Evolutionary conservation across 1,139 yeast species (phyloP), one percentile per base, ranked within the genome.

Genomic region (Yamadazyma songkhlaensis): DNA sequence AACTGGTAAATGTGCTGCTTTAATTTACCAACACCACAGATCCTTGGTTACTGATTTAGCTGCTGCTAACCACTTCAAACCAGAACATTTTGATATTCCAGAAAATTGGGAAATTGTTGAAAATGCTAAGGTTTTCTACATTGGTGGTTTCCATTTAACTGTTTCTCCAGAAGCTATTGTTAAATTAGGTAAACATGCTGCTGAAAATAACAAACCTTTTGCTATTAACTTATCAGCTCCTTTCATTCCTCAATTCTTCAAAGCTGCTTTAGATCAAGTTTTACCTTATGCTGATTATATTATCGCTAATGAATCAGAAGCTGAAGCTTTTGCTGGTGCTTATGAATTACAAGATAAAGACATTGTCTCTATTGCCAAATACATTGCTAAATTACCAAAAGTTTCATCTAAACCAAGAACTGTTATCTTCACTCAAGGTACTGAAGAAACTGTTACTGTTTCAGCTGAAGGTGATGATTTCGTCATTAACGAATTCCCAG

Each of bases 1-100:
- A 50, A 94, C 99, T 42, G 99, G 99, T 55, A 92, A 90, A 65
- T 92, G 99, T 73, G 99, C 97, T 45, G 98, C 96, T 48, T 75
- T 94, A 59, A 85, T 92, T 61, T 82, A 82, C 44, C 95, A 94
- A 43, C 78, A 76, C 55, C 73, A 89, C 77, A 82, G 99, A 67
- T 92, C 97, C 24, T 74, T 92, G 59, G 97, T 80, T 48, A 92
- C 99, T 37, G 97, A 94, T 60, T 78, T 92, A 55, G 97, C 87
- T 55, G 99, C 99, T 52, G 98, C 98, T 51, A 92, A 92, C 75
- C 95, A 88, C 66, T 94, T 90, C 81, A 85, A 84, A 60, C 82
- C 92, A 38, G 79, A 79, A 41, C 98, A 94, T 65, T 77, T 92
- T 59, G 81, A 87, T 59, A 77, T 78, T 59, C 87, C 95, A 48